phyloP scores from a whole-genome alignment of 2,329 filamentous ascomycete genomes.

The Penicillium fuscoglaucum region DNA sequence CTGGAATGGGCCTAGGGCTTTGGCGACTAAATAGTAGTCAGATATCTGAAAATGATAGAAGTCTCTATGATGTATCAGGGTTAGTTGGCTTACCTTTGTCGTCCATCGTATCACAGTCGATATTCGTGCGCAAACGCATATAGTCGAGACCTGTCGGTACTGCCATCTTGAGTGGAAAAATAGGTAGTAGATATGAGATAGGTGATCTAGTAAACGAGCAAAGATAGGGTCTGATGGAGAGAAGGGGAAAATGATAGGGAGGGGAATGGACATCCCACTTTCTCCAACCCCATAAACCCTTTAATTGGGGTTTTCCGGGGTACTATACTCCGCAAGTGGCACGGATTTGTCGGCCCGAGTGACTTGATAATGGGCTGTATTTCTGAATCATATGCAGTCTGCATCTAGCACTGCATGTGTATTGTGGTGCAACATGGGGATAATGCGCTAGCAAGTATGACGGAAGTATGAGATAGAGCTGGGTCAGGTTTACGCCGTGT shows the following conservation, averaged over 20 bases:
- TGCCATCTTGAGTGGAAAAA: slow-evolving; percentile 19
- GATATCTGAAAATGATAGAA: not conserved
- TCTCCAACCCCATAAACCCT: not conserved
- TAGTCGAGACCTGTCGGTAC: slow-evolving; percentile 40
- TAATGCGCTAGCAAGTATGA: not conserved
- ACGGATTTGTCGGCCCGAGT: slow-evolving; percentile 1
- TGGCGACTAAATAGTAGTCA: slow-evolving; percentile 41
- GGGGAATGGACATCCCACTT: slow-evolving; percentile 1
- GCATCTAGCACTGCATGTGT: not conserved
- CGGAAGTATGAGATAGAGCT: not conserved
- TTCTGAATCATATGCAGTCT: not conserved
- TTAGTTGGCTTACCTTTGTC: slow-evolving; percentile 41
- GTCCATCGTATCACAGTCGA: slow-evolving; percentile 57
- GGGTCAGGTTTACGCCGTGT: not conserved
- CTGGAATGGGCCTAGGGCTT: slow-evolving; percentile 50
- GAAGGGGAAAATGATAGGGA: not conserved
- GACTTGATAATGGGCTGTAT: not conserved
- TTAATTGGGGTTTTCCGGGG: not conserved
- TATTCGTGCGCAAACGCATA: slow-evolving; percentile 46
- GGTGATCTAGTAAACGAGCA: not conserved
- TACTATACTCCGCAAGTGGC: not conserved
- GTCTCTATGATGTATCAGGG: not conserved
- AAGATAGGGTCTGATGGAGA: not conserved
- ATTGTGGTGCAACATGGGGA: not conserved
- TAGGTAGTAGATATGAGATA: not conserved